Percentiles rank a stretch among this genome's conserved stretches.
Evolutionary conservation across 2,329 filamentous ascomycete species (phyloP).

Genomic region (Penicillium sp.): DNA sequence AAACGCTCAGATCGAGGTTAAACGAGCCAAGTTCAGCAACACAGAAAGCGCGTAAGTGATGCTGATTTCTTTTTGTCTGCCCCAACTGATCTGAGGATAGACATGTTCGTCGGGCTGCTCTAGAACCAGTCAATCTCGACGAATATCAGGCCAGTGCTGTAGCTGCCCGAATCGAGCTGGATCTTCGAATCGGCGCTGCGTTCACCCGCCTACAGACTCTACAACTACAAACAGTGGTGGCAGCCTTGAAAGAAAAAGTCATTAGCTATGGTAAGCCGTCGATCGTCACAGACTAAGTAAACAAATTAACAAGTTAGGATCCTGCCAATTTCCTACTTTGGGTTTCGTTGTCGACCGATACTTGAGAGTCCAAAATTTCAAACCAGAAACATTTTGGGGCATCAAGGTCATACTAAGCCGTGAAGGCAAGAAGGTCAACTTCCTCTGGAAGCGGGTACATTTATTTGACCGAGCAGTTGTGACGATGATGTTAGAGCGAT

Average conservation of each 20-base stretch:
- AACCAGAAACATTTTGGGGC: conserved; percentile 83
- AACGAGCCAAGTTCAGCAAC: conserved; percentile 87
- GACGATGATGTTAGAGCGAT: conserved; percentile 75
- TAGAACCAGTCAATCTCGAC: conserved; percentile 67
- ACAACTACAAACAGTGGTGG: conserved; percentile 63
- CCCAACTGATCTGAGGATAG: conserved; percentile 37
- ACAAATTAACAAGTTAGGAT: conserved; percentile 45
- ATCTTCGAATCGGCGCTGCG: conserved; percentile 81
- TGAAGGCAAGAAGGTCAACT: conserved; percentile 69
- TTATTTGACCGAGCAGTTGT: conserved; percentile 82
- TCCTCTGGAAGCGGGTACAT: conserved; percentile 70
- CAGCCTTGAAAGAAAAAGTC: conserved; percentile 54
- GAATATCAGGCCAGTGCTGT: conserved; percentile 82
- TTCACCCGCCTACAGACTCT: conserved; percentile 84
- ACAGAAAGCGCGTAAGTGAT: conserved; percentile 70
- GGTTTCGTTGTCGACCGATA: conserved; percentile 97
- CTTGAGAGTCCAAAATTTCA: conserved; percentile 85
- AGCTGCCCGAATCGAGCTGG: conserved; percentile 77
- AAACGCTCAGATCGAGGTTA: conserved; percentile 67
- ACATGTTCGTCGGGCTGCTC: conserved; percentile 77
- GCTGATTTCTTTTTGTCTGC: not conserved
- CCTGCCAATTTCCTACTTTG: conserved; percentile 91
- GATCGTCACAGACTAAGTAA: not conserved
- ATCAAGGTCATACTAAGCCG: conserved; percentile 76
- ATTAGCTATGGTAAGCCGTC: conserved; percentile 66